Percentiles rank a stretch among this genome's conserved stretches.
phyloP scores from a whole-genome alignment of 176 grass and related monocot species.

The Pharus latifolius region DNA sequence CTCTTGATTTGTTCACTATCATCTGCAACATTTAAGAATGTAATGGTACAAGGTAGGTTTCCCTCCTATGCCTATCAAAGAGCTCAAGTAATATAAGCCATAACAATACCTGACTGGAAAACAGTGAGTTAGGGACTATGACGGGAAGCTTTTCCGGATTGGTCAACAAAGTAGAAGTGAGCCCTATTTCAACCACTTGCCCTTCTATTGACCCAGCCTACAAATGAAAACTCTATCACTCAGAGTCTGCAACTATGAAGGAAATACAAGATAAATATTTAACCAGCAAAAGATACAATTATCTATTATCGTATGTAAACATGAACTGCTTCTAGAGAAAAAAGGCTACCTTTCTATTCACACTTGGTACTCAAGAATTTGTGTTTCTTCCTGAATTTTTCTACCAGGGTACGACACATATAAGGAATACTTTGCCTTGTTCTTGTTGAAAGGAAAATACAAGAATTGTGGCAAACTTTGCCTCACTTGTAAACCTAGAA shows the following conservation, averaged over 20 bases:
- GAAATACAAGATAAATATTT: neutral
- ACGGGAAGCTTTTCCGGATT: conserved; percentile 93
- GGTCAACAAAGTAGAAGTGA: conserved; percentile 69
- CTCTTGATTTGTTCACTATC: conserved; percentile 89
- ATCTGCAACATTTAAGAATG: conserved; percentile 51
- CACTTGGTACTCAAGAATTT: neutral
- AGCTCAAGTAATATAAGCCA: neutral
- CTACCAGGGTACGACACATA: too few relatives aligned
- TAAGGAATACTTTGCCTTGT: too few relatives aligned
- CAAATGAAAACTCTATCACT: conserved; percentile 8
- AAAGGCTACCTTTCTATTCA: neutral
- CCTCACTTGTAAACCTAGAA: neutral
- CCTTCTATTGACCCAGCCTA: conserved; percentile 94
- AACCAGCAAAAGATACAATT: neutral
- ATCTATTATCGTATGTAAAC: neutral
- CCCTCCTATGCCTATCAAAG: neutral
- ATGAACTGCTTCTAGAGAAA: neutral
- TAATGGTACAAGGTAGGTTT: conserved; percentile 17
- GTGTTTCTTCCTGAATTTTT: neutral
- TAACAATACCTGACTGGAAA: conserved; percentile 78
- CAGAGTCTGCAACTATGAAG: neutral
- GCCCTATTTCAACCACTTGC: conserved; percentile 71
- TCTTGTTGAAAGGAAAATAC: neutral
- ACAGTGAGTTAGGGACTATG: conserved; percentile 90
- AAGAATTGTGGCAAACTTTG: neutral